These are phyloP conservation scores for Schwanniomyces vanrijiae DNA, from an alignment of 805 yeast genomes.

Conservation along the genomic window DNA sequence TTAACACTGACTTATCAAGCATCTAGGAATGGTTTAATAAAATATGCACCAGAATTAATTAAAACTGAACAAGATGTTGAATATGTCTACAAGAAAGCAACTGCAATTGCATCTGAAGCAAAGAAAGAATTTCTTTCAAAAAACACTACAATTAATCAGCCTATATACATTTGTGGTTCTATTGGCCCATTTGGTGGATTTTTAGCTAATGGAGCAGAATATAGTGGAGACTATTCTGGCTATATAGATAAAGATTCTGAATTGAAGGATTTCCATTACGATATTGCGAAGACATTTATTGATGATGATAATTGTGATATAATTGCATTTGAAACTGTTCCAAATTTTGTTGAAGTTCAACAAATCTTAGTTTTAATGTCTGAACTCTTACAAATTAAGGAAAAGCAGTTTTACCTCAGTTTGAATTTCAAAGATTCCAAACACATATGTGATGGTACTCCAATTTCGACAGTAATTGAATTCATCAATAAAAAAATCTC, in stretches of 20 bases:
- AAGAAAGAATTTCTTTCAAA: constrained; percentile 1
- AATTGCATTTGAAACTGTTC: constrained; percentile 72
- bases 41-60: constrained; percentile 15
- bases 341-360: constrained; percentile 56
- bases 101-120: constrained; percentile 22
- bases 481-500: constrained; percentile 13
- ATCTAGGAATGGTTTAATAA: constrained; percentile 40
- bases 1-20: constrained; percentile 65
- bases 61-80: constrained; percentile 10
- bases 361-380: constrained; percentile 44
- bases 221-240: constrained; percentile 61
- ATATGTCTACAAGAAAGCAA: constrained; percentile 22
- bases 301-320: constrained; percentile 48
- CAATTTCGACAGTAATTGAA: constrained; percentile 18
- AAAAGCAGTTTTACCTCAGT: constrained; percentile 48
- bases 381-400: constrained; percentile 6
- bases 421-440: constrained; percentile 25
- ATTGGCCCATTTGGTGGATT: constrained; percentile 80
- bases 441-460: constrained; percentile 33
- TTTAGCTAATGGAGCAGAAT: constrained; percentile 68
- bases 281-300: constrained; percentile 37
- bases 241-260: constrained; percentile 26
- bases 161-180: constrained; percentile 52
- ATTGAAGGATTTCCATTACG: constrained; percentile 51
- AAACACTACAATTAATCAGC: background rate